Conservation (phyloP, 1,284 basidiomycete genomes). For the Leccinum subrobustum region DNA sequence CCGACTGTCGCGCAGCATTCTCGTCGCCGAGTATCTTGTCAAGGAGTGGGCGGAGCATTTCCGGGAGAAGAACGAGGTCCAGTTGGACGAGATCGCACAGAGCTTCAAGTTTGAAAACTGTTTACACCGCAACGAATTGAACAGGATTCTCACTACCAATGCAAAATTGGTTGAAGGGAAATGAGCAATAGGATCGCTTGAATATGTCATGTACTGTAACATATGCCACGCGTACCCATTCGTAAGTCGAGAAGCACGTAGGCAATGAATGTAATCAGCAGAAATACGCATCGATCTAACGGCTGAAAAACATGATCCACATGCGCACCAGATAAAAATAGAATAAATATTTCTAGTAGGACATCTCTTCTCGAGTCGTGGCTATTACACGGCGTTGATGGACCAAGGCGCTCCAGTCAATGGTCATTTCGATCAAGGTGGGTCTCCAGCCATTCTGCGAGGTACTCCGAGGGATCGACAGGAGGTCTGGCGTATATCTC, state of each 20-base stretch:
- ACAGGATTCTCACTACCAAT: constrained; percentile 45
- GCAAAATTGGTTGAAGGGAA: constrained; percentile 13
- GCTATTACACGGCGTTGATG: neutral
- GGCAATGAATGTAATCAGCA: neutral
- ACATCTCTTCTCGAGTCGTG: neutral
- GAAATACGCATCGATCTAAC: neutral
- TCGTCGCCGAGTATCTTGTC: constrained; percentile 63
- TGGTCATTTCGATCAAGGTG: constrained; percentile 37
- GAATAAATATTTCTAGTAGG: neutral
- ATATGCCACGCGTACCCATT: no score
- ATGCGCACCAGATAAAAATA: neutral
- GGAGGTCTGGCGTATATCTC: constrained; percentile 37
- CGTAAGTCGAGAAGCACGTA: neutral
- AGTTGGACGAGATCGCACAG: constrained; percentile 59
- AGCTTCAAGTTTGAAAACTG: constrained; percentile 64
- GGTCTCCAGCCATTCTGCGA: constrained; percentile 49
- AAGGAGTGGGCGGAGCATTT: constrained; percentile 67
- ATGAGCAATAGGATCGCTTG: neutral
- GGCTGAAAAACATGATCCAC: neutral
- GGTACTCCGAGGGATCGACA: constrained; percentile 29
- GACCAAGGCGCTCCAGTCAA: constrained; percentile 21
- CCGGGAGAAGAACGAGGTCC: constrained; percentile 49
- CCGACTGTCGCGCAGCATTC: constrained; percentile 54
- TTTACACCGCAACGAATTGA: constrained; percentile 46
- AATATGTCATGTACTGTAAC: neutral